These are phyloP conservation scores for Candida mesenterica DNA, from an alignment of 1,139 yeast genomes.

Conservation along the genomic window DNA sequence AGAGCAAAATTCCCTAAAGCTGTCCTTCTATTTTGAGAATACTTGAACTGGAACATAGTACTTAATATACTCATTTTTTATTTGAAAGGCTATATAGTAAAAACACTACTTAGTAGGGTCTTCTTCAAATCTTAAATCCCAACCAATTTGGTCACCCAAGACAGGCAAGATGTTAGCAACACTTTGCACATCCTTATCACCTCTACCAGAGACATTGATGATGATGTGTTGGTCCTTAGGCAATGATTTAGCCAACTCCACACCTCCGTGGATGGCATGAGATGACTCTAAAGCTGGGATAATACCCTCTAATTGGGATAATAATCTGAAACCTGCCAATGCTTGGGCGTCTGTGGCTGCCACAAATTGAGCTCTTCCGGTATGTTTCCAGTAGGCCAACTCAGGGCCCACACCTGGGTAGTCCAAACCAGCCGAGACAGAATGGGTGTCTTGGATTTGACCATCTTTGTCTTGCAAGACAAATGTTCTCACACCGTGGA, in stretches of 20 bases:
- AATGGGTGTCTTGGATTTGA: constrained; percentile 95
- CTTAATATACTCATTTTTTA: not conserved
- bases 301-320: constrained; percentile 94
- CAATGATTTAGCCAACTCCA: constrained; percentile 84
- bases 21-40: too few species aligned
- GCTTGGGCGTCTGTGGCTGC: constrained; percentile 97
- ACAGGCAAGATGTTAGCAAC: constrained; percentile 92
- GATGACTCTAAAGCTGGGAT: constrained; percentile 98
- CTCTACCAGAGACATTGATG: constrained; percentile 94
- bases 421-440: constrained; percentile 97
- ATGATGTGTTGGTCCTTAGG: constrained; percentile 75
- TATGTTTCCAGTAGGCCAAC: constrained; percentile 90
- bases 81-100: constrained; percentile 1
- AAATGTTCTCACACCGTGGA: constrained; percentile 96
- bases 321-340: constrained; percentile 78
- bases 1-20: too few species aligned
- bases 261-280: constrained; percentile 91
- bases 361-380: constrained; percentile 85
- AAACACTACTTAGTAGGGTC: constrained; percentile 37
- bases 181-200: constrained; percentile 97
- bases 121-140: constrained; percentile 90
- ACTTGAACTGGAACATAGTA: too few species aligned
- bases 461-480: constrained; percentile 91
- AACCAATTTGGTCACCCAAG: constrained; percentile 85
- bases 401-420: constrained; percentile 99